Percentiles rank a stretch among this genome's conserved stretches.
Evolutionary conservation across 371 early-diverging fungal genomes (phyloP).

Genomic region (Mucor velutinosus): DNA sequence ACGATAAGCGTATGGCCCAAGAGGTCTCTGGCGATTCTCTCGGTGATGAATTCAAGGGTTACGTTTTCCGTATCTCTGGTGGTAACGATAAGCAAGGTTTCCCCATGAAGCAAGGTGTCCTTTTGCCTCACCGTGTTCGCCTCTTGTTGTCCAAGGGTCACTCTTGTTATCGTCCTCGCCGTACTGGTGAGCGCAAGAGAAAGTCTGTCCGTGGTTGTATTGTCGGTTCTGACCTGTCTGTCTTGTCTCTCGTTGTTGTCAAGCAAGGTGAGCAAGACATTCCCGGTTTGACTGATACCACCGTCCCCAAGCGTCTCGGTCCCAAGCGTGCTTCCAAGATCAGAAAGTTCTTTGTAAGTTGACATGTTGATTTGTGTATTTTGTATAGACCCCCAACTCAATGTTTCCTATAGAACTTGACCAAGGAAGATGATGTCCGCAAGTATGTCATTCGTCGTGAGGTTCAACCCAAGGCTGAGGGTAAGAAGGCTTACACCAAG

Average conservation of each 20-base stretch:
- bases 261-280: slow-evolving; percentile 97
- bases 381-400: neutral
- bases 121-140: no score
- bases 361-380: neutral
- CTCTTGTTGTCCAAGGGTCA: slow-evolving; percentile 97
- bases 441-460: slow-evolving; percentile 98
- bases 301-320: slow-evolving; percentile 94
- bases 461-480: slow-evolving; percentile 84
- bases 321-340: slow-evolving; percentile 99
- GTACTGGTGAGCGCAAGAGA: slow-evolving; percentile 98
- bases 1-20: slow-evolving; percentile 97
- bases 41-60: slow-evolving; percentile 99
- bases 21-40: slow-evolving; percentile 97
- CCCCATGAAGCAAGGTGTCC: no score
- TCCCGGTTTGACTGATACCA: slow-evolving; percentile 96
- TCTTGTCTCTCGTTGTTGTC: slow-evolving; percentile 93
- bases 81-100: no score
- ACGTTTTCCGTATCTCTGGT: no score
- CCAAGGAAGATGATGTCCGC: slow-evolving; percentile 98
- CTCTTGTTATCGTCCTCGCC: slow-evolving; percentile 99
- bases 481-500: slow-evolving; percentile 94
- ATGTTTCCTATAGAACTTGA: slow-evolving; percentile 62
- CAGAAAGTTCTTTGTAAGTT: slow-evolving; percentile 94
- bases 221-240: slow-evolving; percentile 94
- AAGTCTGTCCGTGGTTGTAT: slow-evolving; percentile 99